Evolutionary conservation across 768 basidiomycete genomes (phyloP).

Genomic region (Rhodotorula diobovata): DNA sequence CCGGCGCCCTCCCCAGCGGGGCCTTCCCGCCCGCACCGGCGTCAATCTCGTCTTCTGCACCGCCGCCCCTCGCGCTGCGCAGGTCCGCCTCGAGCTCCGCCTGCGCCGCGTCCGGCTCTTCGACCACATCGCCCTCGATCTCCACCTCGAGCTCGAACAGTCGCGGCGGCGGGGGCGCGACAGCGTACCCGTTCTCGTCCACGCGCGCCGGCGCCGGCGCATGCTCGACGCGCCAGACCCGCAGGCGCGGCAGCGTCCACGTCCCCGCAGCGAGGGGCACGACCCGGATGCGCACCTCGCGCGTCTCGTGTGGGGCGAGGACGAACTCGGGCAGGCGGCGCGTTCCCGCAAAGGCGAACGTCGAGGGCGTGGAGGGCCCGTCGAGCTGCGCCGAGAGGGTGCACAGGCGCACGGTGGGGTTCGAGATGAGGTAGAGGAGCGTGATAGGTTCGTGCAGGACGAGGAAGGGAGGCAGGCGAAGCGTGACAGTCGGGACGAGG

Average conservation of each 20-base stretch:
- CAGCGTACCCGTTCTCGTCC: not conserved
- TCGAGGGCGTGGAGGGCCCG: slow-evolving; percentile 53
- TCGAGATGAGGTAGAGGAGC: slow-evolving; percentile 56
- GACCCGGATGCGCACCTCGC: not conserved
- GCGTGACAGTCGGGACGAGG: slow-evolving; percentile 57
- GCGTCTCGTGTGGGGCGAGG: slow-evolving; percentile 60
- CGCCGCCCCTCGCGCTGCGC: slow-evolving; percentile 9
- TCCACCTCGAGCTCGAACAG: slow-evolving; percentile 22
- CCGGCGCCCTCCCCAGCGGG: not conserved
- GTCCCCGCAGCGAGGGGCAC: slow-evolving; percentile 18
- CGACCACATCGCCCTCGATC: slow-evolving; percentile 1
- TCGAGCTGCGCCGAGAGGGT: slow-evolving; percentile 70
- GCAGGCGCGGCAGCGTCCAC: slow-evolving; percentile 15
- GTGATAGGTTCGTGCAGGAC: slow-evolving; percentile 49
- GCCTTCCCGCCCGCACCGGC: not conserved
- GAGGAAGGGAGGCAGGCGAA: slow-evolving; percentile 61
- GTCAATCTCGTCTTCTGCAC: not conserved
- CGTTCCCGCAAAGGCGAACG: slow-evolving; percentile 77
- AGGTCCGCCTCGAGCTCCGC: slow-evolving; percentile 11
- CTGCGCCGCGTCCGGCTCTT: slow-evolving; percentile 6
- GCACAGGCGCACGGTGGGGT: slow-evolving; percentile 59
- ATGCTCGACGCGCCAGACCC: slow-evolving; percentile 23
- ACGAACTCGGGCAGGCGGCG: slow-evolving; percentile 63
- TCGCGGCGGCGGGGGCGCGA: not conserved
- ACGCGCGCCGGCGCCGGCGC: not conserved